Conservation (phyloP, 2,329 filamentous ascomycete species). For the Verticillium albo-atrum region DNA sequence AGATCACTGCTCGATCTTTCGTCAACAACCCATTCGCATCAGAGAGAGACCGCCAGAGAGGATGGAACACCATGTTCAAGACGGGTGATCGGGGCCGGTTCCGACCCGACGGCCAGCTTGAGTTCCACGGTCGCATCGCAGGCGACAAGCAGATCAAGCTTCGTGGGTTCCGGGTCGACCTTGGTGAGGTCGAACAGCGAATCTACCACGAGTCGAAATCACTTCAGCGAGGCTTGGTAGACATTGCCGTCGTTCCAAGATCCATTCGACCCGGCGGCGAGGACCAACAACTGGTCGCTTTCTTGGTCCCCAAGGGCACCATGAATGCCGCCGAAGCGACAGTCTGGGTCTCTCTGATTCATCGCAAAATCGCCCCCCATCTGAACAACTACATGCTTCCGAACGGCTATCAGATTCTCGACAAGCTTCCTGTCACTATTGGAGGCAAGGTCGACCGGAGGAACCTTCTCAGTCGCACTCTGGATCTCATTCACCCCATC, state of each 20-base stretch:
- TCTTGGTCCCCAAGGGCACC: constrained; percentile 14
- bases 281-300: constrained; percentile 18
- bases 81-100: constrained; percentile 38
- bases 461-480: constrained; percentile 10
- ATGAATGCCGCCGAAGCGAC: constrained; percentile 8
- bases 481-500: constrained; percentile 14
- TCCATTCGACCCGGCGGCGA: constrained; percentile 8
- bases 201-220: constrained; percentile 15
- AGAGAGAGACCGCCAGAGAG: constrained; percentile 14
- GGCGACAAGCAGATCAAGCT: constrained; percentile 33
- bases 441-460: constrained; percentile 18
- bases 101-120: constrained; percentile 27
- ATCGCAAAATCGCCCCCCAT: constrained; percentile 13
- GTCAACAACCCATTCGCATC: constrained; percentile 14
- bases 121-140: constrained; percentile 28
- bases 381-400: constrained; percentile 22
- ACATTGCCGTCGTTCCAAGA: constrained; percentile 16
- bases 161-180: constrained; percentile 28
- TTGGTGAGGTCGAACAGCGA: constrained; percentile 29
- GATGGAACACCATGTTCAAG: constrained; percentile 31
- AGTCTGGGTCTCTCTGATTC: constrained; percentile 11
- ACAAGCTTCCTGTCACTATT: constrained; percentile 14
- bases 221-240: constrained; percentile 8
- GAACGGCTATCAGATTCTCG: constrained; percentile 15
- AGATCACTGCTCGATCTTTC: constrained; percentile 11